Base-by-base conservation (phyloP, 2,329 filamentous ascomycete genomes). In the Elsinoe perseae region DNA sequence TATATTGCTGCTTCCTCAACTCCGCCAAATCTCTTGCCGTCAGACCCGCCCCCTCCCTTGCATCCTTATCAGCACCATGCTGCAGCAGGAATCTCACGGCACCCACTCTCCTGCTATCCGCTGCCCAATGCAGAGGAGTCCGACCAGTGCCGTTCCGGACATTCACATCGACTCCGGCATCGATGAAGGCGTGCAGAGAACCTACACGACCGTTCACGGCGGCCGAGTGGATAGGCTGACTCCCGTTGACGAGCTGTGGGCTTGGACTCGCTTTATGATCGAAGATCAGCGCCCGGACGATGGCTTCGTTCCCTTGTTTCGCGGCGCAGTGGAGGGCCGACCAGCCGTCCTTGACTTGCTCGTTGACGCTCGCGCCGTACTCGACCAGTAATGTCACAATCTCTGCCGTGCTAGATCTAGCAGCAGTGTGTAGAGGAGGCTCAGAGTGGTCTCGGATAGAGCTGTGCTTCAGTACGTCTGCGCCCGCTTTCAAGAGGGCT, bases 1-100 rank as follows among this genome's bases (percentile, higher is more conserved):
- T 14, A 3, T 36, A 16, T 7, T 25, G 20, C 20, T 25, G 8
- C 20, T 44, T 44, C 20, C n/a, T 23, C 40, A 44, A 12, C 18
- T 50, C 44, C 44, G 44, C 44, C 25, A 50, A 6, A 32, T 50
- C 44, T 10, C 27, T 50, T 9, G 44, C 54, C 30, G 28, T 46
- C 10, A 25, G 16, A 12, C 54, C 42, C 7, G 14, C 21, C 18
- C 38, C 43, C 2, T 25, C 28, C 4, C 3, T 12, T 2, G 25
- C 3, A 20, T 4, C 9, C 25, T 10, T 2, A 14, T 50, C 25
- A 2, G 44, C 44, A 8, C 43, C 54, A 16, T 25, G 2, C 5
- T n/a, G 4, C 4, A 34, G 12, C 25, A 50, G 7, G 3, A 48
- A 30, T 20, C 20, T 32, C n/a, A 32, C 44, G 10, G 44, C 28